Evolutionary conservation across 1,139 yeast species (phyloP), one percentile per base, ranked within the genome.

Genomic region (Saccharomyces hybrid): DNA sequence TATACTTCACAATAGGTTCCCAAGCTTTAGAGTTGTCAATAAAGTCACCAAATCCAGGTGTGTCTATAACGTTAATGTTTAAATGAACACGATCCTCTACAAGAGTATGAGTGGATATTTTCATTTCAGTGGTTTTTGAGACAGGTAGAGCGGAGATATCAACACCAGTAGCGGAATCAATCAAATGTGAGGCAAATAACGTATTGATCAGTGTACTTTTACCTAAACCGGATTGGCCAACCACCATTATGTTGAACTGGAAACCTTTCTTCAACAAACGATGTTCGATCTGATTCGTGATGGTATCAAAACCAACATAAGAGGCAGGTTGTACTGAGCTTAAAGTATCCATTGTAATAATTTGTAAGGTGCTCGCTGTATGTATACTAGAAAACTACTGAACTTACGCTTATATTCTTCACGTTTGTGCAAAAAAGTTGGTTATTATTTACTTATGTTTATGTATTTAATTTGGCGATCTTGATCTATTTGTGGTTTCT

Each of bases 41-140:
- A 73, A 88, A 96, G 75, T 93, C 99, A 46, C 97, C 98, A 75
- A 89, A 93, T 7, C 99, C 99, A 11, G 98, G 98, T 7, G 98
- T 93, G 70, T 93, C 99, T 69, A 93, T 88, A 56, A 91, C 84
- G 64, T 89, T 91, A 60, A 93, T 75, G 66, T 86, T 86, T 70
- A 93, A 81, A 57, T 85, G 83, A 57, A 93, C 99, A 62, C 87
- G 88, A 70, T 89, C 91, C 73, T 93, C 99, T 56, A 83, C 73
- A 61, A 91, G 75, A 47, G 77, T 73, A 66, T 88, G 96, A 34
- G 83, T 74, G 46, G 84, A 79, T 34, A 86, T 86, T 64, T 85
- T 81, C 70, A 93, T 87, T 69, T 91, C 98, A 5, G 96, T 84
- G 49, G 99, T 93, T 66, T 88, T 86, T 58, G 87, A 86, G 60